A percentile compares a stretch with the other conserved stretches of the same genome.
Conservation (phyloP, 257 asterid species). For the Salvia miltiorrhiza region DNA sequence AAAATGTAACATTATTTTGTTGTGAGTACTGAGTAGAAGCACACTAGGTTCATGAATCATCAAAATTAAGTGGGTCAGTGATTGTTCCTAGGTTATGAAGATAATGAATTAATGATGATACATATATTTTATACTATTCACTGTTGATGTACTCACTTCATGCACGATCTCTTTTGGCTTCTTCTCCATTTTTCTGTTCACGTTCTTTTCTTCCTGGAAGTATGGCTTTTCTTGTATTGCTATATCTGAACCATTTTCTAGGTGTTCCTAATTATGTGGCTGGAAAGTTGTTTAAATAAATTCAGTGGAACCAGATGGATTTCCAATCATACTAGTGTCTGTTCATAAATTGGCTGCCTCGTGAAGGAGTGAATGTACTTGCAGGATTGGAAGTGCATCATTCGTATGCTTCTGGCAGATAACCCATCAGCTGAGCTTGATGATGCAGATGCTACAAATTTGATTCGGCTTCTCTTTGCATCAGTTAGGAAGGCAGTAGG, state of each 20-base stretch:
- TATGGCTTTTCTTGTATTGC: neutral
- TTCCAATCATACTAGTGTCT: slow-evolving; percentile 9
- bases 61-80: neutral
- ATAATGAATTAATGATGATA: neutral
- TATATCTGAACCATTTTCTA: neutral
- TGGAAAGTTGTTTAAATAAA: neutral
- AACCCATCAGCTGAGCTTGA: slow-evolving; percentile 73
- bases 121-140: slow-evolving; percentile 10
- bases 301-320: neutral
- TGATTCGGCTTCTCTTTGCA: slow-evolving; percentile 85
- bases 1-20: neutral
- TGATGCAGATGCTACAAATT: slow-evolving; percentile 81
- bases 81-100: neutral
- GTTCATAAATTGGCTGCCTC: slow-evolving; percentile 21
- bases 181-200: neutral
- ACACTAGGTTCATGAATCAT: neutral
- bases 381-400: slow-evolving; percentile 95
- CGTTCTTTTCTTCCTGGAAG: neutral
- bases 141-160: neutral
- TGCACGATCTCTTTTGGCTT: neutral
- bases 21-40: slow-evolving; percentile 11
- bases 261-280: slow-evolving; percentile 11
- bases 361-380: slow-evolving; percentile 21
- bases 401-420: slow-evolving; percentile 82
- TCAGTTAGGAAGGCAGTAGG: slow-evolving; percentile 94